Percentiles rank a stretch among this genome's conserved stretches.
These are phyloP conservation scores for Suhomyces sp. DNA, from an alignment of 805 yeast species.

Conservation along the genomic window DNA sequence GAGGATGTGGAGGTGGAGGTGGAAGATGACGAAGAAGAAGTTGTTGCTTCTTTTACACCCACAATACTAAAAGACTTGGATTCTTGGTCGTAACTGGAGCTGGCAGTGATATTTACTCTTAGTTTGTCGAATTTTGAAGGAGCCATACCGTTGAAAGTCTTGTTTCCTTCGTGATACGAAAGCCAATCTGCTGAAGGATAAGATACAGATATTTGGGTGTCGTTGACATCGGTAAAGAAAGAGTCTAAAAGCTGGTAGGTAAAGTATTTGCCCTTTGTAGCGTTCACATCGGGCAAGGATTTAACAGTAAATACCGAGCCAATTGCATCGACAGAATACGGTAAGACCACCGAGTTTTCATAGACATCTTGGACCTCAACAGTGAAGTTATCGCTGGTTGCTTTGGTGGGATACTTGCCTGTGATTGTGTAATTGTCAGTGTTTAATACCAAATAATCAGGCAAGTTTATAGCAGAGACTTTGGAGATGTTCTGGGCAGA, in stretches of 20 bases:
- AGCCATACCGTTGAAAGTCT: conserved; percentile 69
- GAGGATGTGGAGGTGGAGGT: conserved; percentile 6
- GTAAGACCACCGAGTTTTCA: conserved; percentile 57
- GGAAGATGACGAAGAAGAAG: conserved; percentile 23
- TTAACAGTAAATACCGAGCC: conserved; percentile 55
- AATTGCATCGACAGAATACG: conserved; percentile 54
- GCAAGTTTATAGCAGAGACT: conserved; percentile 50
- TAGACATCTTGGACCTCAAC: conserved; percentile 57
- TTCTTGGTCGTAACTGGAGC: conserved; percentile 27
- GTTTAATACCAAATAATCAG: conserved; percentile 55
- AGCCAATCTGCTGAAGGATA: conserved; percentile 56
- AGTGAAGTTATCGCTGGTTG: conserved; percentile 45
- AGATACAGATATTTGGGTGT: conserved; percentile 48
- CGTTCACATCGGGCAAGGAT: conserved; percentile 57
- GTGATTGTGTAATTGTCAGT: conserved; percentile 37
- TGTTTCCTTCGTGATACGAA: conserved; percentile 52
- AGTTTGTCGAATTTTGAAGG: conserved; percentile 27
- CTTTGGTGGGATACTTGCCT: conserved; percentile 55
- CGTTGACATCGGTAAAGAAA: conserved; percentile 52
- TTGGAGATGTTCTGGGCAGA: conserved; percentile 50
- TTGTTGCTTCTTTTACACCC: conserved; percentile 39
- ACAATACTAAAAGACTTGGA: conserved; percentile 46
- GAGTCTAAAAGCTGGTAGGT: conserved; percentile 52
- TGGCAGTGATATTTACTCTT: conserved; percentile 28
- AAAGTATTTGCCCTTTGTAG: conserved; percentile 62